A percentile compares a stretch with the other conserved stretches of the same genome.
phyloP scores from a whole-genome alignment of 2,329 filamentous ascomycete genomes.

The Ophiostoma sp. region DNA sequence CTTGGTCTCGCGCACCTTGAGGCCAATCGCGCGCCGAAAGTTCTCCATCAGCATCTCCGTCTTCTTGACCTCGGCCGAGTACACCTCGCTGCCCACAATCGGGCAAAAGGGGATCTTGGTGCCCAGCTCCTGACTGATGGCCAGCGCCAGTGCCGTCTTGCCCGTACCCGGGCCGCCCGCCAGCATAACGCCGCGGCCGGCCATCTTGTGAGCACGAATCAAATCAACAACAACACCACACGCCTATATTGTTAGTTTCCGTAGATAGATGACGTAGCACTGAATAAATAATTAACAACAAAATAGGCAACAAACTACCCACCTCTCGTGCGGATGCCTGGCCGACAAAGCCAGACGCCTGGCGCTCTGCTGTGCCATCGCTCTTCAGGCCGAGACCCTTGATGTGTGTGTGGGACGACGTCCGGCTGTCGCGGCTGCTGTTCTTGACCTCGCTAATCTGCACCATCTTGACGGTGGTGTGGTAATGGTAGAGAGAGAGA shows the following conservation, averaged over 20 bases:
- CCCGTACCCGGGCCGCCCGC: conserved; percentile 93
- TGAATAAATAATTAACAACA: no score
- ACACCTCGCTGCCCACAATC: conserved; percentile 96
- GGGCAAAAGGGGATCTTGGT: conserved; percentile 98
- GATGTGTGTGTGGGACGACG: conserved; percentile 96
- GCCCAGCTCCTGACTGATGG: conserved; percentile 92
- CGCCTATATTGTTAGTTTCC: conserved; percentile 50
- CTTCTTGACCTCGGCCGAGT: conserved; percentile 98
- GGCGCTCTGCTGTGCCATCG: conserved; percentile 79
- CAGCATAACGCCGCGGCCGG: conserved; percentile 84
- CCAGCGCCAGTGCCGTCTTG: conserved; percentile 92
- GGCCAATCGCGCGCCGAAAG: conserved; percentile 90
- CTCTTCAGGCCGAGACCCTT: conserved; percentile 82
- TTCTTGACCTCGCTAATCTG: conserved; percentile 93
- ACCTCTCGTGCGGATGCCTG: conserved; percentile 86
- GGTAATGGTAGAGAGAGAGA: neutral
- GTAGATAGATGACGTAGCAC: no score
- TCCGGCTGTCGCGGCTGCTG: conserved; percentile 91
- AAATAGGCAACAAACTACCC: no score
- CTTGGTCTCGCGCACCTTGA: conserved; percentile 97
- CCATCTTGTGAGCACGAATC: conserved; percentile 96
- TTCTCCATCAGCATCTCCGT: conserved; percentile 99
- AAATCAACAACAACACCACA: conserved; percentile 94
- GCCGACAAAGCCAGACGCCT: conserved; percentile 80
- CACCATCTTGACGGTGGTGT: conserved; percentile 54